Conservation (phyloP, 345 rosid genomes). For the Aquilaria yunnanensis region DNA sequence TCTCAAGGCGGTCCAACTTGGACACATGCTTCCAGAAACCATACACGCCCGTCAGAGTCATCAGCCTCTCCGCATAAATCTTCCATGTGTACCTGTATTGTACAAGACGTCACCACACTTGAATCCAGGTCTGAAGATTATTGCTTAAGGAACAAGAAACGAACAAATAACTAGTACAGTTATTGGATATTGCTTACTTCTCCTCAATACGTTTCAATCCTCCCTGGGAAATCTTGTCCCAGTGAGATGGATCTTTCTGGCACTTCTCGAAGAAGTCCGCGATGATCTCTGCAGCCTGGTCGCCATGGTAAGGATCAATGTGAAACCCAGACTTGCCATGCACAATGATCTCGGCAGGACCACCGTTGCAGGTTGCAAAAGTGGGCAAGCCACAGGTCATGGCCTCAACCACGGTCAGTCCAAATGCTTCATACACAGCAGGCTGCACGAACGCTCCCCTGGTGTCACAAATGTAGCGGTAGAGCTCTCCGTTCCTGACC, state of each 20-base stretch:
- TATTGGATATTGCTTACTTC: constrained; percentile 38
- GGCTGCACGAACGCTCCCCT: constrained; percentile 71
- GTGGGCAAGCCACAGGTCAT: constrained; percentile 78
- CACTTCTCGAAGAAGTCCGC: constrained; percentile 71
- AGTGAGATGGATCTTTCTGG: constrained; percentile 56
- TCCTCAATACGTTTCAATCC: constrained; percentile 80
- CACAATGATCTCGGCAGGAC: constrained; percentile 95
- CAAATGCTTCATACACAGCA: constrained; percentile 63
- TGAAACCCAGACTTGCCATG: constrained; percentile 81
- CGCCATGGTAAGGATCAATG: constrained; percentile 91
- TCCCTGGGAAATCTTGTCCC: constrained; percentile 69
- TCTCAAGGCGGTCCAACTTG: constrained; percentile 82
- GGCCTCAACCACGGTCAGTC: constrained; percentile 67
- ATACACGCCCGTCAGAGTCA: constrained; percentile 82
- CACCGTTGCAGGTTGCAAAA: constrained; percentile 81
- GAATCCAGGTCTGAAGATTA: background rate
- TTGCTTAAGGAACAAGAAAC: background rate
- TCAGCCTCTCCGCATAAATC: constrained; percentile 76
- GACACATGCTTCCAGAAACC: constrained; percentile 98
- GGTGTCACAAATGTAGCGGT: constrained; percentile 55
- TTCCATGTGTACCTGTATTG: constrained; percentile 76
- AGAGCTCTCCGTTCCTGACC: constrained; percentile 65
- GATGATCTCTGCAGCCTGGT: constrained; percentile 63
- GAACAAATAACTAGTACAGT: background rate
- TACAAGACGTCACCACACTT: background rate